A percentile compares a stretch with the other conserved stretches of the same genome.
Evolutionary conservation across 176 grass and related monocot species (phyloP).

Genomic region (Oryza meyeriana): DNA sequence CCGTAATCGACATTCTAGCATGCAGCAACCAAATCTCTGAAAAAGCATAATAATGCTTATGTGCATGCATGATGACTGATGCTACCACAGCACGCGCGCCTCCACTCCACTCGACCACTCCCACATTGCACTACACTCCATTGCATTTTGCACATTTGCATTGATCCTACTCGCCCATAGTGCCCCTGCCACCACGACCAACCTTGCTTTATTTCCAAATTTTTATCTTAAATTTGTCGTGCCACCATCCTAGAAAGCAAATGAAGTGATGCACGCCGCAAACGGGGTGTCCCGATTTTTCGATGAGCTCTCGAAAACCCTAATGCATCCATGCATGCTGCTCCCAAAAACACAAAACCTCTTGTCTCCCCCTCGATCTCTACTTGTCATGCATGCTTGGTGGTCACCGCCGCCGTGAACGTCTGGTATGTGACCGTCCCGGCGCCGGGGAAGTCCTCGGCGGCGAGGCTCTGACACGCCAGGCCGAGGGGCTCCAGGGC

Average conservation of each 20-base stretch:
- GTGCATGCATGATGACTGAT: background rate
- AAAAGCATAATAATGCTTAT: background rate
- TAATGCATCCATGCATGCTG: background rate
- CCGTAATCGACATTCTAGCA: background rate
- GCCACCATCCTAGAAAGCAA: background rate
- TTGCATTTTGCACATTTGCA: background rate
- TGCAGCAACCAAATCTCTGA: background rate
- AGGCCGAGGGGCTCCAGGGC: constrained; percentile 39
- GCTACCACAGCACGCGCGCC: background rate
- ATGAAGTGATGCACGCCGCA: too few species aligned
- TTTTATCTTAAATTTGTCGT: background rate
- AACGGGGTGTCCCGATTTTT: too few species aligned
- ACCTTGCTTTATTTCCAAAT: background rate
- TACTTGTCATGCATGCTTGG: background rate
- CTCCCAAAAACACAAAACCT: background rate
- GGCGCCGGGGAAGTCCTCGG: constrained; percentile 25
- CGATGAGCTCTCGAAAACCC: too few species aligned
- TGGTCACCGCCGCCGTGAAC: constrained; percentile 3
- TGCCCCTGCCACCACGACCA: background rate
- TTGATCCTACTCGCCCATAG: background rate
- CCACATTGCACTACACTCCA: background rate
- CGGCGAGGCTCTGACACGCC: constrained; percentile 9
- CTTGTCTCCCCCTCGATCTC: background rate
- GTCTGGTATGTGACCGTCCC: constrained; percentile 43
- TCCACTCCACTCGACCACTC: too few species aligned